Conservation (phyloP, 106 monocot species). For the Dendrobium officinale region DNA sequence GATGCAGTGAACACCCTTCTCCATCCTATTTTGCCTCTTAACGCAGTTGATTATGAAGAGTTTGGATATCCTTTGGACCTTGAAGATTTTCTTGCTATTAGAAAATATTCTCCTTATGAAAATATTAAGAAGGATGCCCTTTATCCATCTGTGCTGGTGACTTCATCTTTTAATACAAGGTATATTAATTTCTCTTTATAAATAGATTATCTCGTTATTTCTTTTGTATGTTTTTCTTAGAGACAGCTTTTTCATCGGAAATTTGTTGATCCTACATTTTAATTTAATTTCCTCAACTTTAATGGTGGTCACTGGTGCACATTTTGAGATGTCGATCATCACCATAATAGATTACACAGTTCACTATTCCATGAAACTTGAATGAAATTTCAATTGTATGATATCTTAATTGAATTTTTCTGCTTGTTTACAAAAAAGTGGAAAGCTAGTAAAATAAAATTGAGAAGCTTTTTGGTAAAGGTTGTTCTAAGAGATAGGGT, state of each 20-base stretch:
- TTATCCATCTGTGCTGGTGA: constrained; percentile 85
- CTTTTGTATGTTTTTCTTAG: constrained; percentile 1
- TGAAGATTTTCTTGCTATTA: constrained; percentile 82
- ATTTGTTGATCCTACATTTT: background rate
- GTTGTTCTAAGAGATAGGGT: background rate
- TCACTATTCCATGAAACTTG: background rate
- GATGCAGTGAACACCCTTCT: constrained; percentile 87
- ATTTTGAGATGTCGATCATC: background rate
- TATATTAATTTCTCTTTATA: constrained; percentile 10
- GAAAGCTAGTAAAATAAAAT: background rate
- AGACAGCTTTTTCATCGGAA: background rate
- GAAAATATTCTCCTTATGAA: constrained; percentile 84
- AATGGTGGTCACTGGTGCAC: background rate
- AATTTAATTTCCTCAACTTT: background rate
- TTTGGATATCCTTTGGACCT: constrained; percentile 76
- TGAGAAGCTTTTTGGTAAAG: background rate
- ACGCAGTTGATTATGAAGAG: constrained; percentile 79
- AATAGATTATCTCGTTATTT: constrained; percentile 1
- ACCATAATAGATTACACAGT: background rate
- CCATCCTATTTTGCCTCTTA: constrained; percentile 68
- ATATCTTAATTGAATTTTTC: no score
- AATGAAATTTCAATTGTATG: background rate
- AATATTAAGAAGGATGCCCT: constrained; percentile 73
- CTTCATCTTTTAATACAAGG: constrained; percentile 89
- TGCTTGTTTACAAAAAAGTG: background rate